These are phyloP conservation scores for Auxenochlorella pyrenoidosa DNA, from an alignment of 139 green algal species.

Conservation along the genomic window DNA sequence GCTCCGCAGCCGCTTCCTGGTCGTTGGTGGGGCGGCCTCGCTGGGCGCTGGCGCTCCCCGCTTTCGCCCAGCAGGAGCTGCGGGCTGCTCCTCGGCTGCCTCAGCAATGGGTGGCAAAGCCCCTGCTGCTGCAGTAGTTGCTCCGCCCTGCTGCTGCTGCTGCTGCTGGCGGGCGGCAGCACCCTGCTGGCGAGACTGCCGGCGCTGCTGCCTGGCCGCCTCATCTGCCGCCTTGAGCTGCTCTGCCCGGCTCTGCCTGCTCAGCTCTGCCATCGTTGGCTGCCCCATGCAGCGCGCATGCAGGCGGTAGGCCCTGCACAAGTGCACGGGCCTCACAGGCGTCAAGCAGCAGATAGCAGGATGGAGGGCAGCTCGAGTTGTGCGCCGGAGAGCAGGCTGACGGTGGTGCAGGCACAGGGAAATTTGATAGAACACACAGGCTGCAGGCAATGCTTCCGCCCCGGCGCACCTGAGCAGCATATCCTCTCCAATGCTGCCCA, in stretches of 20 bases:
- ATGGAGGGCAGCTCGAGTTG: no score
- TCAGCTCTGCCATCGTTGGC: background rate
- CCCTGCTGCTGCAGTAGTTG: background rate
- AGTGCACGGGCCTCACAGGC: background rate
- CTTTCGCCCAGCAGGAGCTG: background rate
- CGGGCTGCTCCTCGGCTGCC: background rate
- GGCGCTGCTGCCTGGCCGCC: conserved; percentile 15
- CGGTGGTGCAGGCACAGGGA: background rate
- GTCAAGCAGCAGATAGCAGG: no score
- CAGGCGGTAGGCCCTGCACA: conserved; percentile 6
- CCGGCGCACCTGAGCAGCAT: background rate
- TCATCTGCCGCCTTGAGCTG: conserved; percentile 23
- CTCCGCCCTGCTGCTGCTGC: background rate
- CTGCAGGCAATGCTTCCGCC: no score
- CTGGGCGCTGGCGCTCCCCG: background rate
- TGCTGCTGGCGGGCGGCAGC: background rate
- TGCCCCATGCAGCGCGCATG: conserved; percentile 13
- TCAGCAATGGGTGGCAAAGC: background rate
- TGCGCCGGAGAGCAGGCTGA: background rate
- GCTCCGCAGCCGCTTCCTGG: background rate
- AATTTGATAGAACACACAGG: background rate
- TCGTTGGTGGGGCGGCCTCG: background rate
- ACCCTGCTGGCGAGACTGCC: conserved; percentile 9
- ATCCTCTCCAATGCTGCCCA: background rate
- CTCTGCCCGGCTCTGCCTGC: background rate